A percentile compares a stretch with the other conserved stretches of the same genome.
These are phyloP conservation scores for Sugiyamaella sp. DNA, from an alignment of 1,139 yeast species.

Conservation along the genomic window DNA sequence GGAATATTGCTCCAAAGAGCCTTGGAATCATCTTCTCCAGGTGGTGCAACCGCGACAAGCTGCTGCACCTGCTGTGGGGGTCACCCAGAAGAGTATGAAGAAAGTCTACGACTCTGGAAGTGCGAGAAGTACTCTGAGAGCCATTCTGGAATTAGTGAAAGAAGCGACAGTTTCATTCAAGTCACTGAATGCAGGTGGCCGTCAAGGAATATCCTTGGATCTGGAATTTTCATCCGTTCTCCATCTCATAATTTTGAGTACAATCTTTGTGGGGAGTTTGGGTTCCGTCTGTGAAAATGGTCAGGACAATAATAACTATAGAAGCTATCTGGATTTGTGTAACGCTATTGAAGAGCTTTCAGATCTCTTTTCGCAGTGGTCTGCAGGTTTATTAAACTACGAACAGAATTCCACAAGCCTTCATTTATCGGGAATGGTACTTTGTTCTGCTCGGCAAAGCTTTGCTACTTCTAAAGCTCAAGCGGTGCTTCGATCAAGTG, in stretches of 20 bases:
- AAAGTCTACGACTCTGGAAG: not conserved
- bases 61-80: too few relatives aligned
- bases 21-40: slow-evolving; percentile 8
- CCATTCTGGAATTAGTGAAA: too few relatives aligned
- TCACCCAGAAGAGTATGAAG: too few relatives aligned
- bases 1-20: not conserved
- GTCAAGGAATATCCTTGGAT: not conserved
- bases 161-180: not conserved
- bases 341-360: slow-evolving; percentile 6
- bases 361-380: slow-evolving; percentile 5
- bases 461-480: slow-evolving; percentile 5
- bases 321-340: slow-evolving; percentile 1
- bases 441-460: not conserved
- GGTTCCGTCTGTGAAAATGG: not conserved
- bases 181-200: not conserved
- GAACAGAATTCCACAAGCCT: not conserved
- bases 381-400: slow-evolving; percentile 2
- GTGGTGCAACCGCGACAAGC: too few relatives aligned
- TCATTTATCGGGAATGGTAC: slow-evolving; percentile 1
- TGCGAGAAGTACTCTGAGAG: not conserved
- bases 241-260: slow-evolving; percentile 5
- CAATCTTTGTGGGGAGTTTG: slow-evolving; percentile 4
- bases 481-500: not conserved
- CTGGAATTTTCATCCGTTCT: slow-evolving; percentile 9
- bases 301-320: not conserved